These are phyloP conservation scores for Hsuehochloa calcarea DNA, from an alignment of 176 grass and related monocot species.

Conservation along the genomic window DNA sequence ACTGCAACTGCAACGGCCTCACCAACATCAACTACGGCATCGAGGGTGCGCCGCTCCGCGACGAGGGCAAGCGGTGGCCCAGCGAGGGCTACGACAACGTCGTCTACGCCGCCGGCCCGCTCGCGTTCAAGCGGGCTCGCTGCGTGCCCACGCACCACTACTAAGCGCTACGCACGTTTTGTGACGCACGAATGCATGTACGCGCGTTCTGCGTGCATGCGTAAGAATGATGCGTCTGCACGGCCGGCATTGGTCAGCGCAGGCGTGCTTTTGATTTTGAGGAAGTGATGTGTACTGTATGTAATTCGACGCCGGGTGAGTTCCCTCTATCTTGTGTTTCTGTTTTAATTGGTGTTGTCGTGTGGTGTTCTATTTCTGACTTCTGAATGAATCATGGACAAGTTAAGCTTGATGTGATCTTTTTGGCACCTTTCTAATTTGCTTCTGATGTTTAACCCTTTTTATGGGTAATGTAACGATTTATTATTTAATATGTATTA, in stretches of 20 bases:
- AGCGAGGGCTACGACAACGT: conserved; percentile 18
- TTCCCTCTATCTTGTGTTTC: neutral
- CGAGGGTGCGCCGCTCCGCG: conserved; percentile 41
- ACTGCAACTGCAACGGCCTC: conserved; percentile 43
- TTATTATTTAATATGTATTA: too few species aligned
- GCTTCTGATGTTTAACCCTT: too few species aligned
- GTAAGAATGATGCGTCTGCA: neutral
- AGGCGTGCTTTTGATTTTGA: neutral
- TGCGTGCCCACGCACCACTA: conserved; percentile 41
- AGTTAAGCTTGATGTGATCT: too few species aligned
- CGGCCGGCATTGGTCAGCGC: neutral
- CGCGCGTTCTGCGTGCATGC: neutral
- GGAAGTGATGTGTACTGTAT: neutral
- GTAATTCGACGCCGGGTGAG: neutral
- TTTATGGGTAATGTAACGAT: too few species aligned
- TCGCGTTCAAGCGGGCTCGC: conserved; percentile 53
- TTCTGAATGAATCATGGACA: too few species aligned
- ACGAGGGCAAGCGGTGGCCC: conserved; percentile 46
- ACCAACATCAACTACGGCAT: conserved; percentile 64
- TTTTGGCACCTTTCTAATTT: too few species aligned
- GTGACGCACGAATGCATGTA: neutral
- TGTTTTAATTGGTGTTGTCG: neutral
- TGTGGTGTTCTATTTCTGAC: too few species aligned
- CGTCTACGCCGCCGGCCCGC: conserved; percentile 39
- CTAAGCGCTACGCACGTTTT: neutral